phyloP scores from a whole-genome alignment of 345 rosid species.

The Jatropha curcas region DNA sequence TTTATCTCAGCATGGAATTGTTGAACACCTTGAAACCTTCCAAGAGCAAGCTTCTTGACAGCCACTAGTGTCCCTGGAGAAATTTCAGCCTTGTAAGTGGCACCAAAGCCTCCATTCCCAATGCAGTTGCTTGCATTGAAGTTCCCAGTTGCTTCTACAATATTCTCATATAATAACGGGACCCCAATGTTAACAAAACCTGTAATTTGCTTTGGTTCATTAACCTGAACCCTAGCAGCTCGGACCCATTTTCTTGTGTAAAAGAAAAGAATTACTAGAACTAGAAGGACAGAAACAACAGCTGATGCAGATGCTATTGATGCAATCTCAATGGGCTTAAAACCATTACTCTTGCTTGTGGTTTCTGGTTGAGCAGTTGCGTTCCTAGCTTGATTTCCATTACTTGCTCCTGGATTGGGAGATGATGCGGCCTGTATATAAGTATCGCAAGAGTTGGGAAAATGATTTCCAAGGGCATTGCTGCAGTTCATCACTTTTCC shows the following conservation, averaged over 20 bases:
- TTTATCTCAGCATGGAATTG: constrained; percentile 39
- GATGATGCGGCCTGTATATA: constrained; percentile 5
- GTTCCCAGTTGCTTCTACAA: constrained; percentile 35
- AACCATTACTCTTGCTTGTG: constrained; percentile 1
- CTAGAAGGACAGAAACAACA: constrained; percentile 28
- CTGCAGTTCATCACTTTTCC: constrained; percentile 19
- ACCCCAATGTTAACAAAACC: constrained; percentile 34
- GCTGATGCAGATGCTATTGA: constrained; percentile 35
- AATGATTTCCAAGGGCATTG: constrained; percentile 12
- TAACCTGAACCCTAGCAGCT: constrained; percentile 21
- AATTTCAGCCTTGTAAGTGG: constrained; percentile 42
- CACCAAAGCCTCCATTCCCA: constrained; percentile 43
- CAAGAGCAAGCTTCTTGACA: constrained; percentile 36
- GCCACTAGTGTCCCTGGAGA: constrained; percentile 30
- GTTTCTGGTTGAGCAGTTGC: constrained; percentile 4
- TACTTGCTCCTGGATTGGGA: background rate
- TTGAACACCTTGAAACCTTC: constrained; percentile 37
- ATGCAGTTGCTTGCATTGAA: constrained; percentile 40
- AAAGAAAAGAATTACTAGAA: constrained; percentile 27
- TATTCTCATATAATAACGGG: constrained; percentile 31
- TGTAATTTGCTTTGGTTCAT: constrained; percentile 31
- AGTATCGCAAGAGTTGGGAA: background rate
- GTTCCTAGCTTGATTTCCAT: background rate
- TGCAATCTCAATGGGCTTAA: constrained; percentile 36
- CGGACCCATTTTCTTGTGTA: constrained; percentile 26